Evolutionary conservation across 2,329 filamentous ascomycete species (phyloP), one percentile per base, ranked within the genome.

Genomic region (Orbilia blumenaviensis): DNA sequence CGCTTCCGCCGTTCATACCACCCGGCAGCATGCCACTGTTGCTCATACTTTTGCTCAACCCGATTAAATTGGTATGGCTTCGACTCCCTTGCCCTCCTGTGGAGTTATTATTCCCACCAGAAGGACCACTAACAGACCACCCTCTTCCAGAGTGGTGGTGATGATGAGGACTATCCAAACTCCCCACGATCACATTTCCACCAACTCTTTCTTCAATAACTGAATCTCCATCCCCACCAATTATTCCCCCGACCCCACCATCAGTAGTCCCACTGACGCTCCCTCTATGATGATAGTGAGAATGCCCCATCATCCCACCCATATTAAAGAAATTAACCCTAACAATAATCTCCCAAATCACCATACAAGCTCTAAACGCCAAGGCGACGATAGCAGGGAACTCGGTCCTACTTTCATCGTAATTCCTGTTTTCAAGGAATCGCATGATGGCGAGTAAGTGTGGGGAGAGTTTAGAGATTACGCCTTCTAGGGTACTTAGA

Each of bases 331-430:
- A 77, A 14, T 77, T 77, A 18, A 79, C 78, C 4, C 79, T 68
- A 16, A 79, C 79, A 16, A 80, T 78, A 54, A 80, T 75, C 63
- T 80, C 79, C 79, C 79, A 80, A 23, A 79, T 78, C 21, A 80
- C 79, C 78, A 80, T 79, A 46, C 79, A 77, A 8, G 79, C 79
- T 46, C 79, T 80, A 58, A 80, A 80, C n/a, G 79, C 78, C 74
- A 80, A 76, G 4, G 78, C 77, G 0, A 78, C 78, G 6, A 80
- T 69, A 3, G 79, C 78, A 3, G 79, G 79, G 60, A 80, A 80
- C 56, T 80, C 79, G 10, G 79, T 78, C 41, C 79, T 66, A 16
- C 75, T 77, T 14, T 78, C 78, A 41, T 80, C 78, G 44, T 78
- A 64, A 58, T 68, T 76, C 34, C 79, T 60, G 60, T 62, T 78